Evolutionary conservation across 306 rosid species (phyloP).

Genomic region (Biancaea sappan): DNA sequence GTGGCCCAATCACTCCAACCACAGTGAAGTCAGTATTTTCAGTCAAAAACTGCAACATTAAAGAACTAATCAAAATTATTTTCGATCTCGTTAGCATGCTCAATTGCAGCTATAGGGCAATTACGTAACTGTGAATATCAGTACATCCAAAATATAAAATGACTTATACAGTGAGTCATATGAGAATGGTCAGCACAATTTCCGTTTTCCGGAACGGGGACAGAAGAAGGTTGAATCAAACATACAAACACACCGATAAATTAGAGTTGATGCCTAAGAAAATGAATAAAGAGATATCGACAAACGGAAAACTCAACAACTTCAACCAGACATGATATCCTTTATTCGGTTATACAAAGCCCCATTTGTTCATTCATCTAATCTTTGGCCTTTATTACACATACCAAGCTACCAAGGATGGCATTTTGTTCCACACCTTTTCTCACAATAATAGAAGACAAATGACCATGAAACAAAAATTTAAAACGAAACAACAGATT

Average conservation of each 20-base stretch:
- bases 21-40: conserved; percentile 85
- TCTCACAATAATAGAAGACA: neutral
- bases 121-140: neutral
- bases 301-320: neutral
- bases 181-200: neutral
- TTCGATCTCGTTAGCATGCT: neutral
- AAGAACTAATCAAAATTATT: neutral
- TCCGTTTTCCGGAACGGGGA: neutral
- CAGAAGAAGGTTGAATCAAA: neutral
- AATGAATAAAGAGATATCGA: neutral
- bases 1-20: conserved; percentile 85
- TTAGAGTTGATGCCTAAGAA: neutral
- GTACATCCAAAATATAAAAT: neutral
- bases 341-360: neutral
- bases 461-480: neutral
- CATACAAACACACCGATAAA: neutral
- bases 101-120: neutral
- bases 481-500: neutral
- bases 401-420: neutral
- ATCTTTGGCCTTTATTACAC: neutral
- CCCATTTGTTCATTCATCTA: neutral
- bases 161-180: neutral
- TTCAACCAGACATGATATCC: neutral
- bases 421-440: neutral
- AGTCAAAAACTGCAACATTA: conserved; percentile 70